phyloP scores from a whole-genome alignment of 768 basidiomycete genomes.

The Russula brevipes region DNA sequence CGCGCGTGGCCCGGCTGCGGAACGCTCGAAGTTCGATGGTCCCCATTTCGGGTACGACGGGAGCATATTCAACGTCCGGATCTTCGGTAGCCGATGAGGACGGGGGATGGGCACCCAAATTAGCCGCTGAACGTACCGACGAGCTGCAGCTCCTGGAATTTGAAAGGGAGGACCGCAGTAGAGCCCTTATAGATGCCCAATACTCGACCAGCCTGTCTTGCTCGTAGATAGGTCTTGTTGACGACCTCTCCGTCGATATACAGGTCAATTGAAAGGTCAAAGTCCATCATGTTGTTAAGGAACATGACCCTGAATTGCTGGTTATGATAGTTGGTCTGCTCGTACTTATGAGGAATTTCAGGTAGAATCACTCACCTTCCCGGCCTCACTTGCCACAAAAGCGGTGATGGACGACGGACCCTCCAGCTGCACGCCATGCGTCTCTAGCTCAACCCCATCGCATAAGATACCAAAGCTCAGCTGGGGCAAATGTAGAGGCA shows the following conservation, averaged over 20 bases:
- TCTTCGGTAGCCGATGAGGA: conserved; percentile 1
- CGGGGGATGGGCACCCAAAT: neutral
- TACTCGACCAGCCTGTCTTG: neutral
- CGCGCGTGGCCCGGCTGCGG: neutral
- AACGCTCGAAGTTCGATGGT: conserved; percentile 14
- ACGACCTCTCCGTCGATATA: conserved; percentile 5
- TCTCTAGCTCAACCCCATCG: neutral
- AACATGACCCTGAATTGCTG: conserved; percentile 11
- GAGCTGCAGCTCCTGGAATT: conserved; percentile 13
- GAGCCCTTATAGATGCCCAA: neutral
- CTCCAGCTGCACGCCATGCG: neutral
- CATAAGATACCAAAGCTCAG: conserved; percentile 8
- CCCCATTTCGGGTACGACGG: conserved; percentile 11
- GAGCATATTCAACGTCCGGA: conserved; percentile 12
- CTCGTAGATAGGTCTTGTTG: neutral
- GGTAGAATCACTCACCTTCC: conserved; percentile 8
- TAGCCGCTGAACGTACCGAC: conserved; percentile 2
- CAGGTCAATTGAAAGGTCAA: neutral
- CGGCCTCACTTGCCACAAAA: conserved; percentile 13
- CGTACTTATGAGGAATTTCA: neutral
- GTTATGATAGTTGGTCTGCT: neutral
- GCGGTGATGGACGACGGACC: neutral
- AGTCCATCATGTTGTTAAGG: neutral
- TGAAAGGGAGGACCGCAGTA: conserved; percentile 4
- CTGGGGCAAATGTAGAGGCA: conserved; percentile 3